These are phyloP conservation scores for Magnaporthales sp. DNA, from an alignment of 2,329 filamentous ascomycete genomes.

Conservation along the genomic window DNA sequence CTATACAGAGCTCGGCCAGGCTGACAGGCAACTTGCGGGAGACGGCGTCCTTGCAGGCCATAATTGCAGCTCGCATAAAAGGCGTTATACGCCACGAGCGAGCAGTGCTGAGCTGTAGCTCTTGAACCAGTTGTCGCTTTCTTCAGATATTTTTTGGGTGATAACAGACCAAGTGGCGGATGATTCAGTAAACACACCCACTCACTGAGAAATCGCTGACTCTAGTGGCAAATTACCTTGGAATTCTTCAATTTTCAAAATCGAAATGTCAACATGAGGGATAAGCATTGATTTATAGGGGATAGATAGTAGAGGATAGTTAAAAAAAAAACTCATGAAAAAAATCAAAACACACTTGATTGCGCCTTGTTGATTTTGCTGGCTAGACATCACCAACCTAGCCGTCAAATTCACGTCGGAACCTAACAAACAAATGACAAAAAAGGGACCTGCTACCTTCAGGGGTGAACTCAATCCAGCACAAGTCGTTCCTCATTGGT, in stretches of 20 bases:
- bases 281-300: background rate
- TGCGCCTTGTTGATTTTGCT: background rate
- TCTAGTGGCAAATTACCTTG: background rate
- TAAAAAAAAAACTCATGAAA: too few species aligned
- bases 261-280: background rate
- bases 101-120: background rate
- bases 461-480: conserved; percentile 1
- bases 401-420: background rate
- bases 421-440: background rate
- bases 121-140: background rate
- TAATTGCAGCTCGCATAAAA: background rate
- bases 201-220: background rate
- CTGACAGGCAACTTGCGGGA: conserved; percentile 84
- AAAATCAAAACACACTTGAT: too few species aligned
- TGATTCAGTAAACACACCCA: background rate
- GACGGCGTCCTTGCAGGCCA: conserved; percentile 44
- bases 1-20: conserved; percentile 81
- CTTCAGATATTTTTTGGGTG: background rate
- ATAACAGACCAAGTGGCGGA: background rate
- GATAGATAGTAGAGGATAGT: background rate
- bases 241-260: background rate
- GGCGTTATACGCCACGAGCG: background rate
- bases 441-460: background rate
- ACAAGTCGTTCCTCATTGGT: background rate
- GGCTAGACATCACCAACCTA: background rate